Evolutionary conservation across 768 basidiomycete species (phyloP).

Genomic region (Suillus subaureus): DNA sequence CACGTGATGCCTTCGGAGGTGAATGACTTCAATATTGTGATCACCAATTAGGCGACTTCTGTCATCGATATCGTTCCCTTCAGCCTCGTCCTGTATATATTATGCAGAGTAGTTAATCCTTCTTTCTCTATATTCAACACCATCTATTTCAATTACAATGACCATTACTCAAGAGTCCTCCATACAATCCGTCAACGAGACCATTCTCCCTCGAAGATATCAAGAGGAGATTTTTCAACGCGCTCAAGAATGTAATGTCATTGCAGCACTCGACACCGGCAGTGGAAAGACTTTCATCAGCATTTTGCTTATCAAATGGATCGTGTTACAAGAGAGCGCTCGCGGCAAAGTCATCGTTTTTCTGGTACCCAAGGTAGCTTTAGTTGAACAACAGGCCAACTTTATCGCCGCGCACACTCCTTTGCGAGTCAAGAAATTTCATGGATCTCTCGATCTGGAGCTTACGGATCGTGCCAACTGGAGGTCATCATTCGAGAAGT

Average conservation of each 20-base stretch:
- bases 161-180: constrained; percentile 6
- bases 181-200: constrained; percentile 33
- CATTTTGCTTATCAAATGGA: constrained; percentile 74
- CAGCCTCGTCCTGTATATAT: neutral
- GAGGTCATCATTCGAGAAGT: constrained; percentile 58
- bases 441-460: constrained; percentile 72
- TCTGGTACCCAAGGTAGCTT: constrained; percentile 81
- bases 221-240: constrained; percentile 58
- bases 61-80: neutral
- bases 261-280: constrained; percentile 61
- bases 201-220: constrained; percentile 50
- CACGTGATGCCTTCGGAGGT: neutral
- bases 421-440: constrained; percentile 66
- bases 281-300: constrained; percentile 66
- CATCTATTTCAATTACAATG: neutral
- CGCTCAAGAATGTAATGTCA: constrained; percentile 54
- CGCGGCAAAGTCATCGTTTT: constrained; percentile 70
- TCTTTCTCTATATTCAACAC: neutral
- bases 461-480: constrained; percentile 68
- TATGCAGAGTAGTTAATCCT: neutral
- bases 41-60: neutral
- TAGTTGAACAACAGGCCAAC: constrained; percentile 81
- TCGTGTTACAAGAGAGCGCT: constrained; percentile 51
- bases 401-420: constrained; percentile 68
- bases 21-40: neutral